Base-by-base conservation (phyloP, 306 rosid species). In the Adenanthera pavonina region DNA sequence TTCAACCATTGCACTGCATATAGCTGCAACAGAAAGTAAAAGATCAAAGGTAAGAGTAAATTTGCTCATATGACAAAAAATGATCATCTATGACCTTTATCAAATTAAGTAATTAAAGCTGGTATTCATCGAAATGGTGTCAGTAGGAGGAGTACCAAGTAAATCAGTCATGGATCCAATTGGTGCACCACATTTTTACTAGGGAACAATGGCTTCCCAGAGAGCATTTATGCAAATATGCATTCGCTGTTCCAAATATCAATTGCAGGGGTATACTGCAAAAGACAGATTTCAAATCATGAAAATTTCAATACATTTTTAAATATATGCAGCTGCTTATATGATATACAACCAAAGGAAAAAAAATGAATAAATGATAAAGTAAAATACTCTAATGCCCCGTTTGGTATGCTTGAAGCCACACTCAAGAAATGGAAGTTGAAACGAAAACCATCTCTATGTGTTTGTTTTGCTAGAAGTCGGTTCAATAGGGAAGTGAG, bases 161-260 rank as follows among this genome's bases (percentile, higher is more conserved):
- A 95, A 86, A 88, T 95, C 99, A 16, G 98, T 93, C 95, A 95
- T 95, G 84, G 93, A 87, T 95, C 99, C 89, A 95, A 89, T 82
- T 95, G 98, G 88, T 95, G 98, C 76, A 95, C 99, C 78, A 95
- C 99, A 82, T 95, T 95, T 89, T 92, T 95, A 73, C 99, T 97
- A 33, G 99, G 97, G 87, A 95, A 93, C 78, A 95, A 78, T 25
- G 99, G 98, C 76, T 88, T 93, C 62, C 99, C 97, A 0, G 82
- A 88, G 34, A 95, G 92, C 94, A 93, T 84, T 91, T 95, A 98
- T 13, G 99, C 97, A 88, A 93, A 95, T 92, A 95, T 95, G 94
- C 98, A 95, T 84, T 98, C 99, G 83, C 92, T 93, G 91, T 98
- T 95, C 99, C 99, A 95, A 82, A 89, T 92, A 87, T 95, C 99